phyloP scores from a whole-genome alignment of 2,329 filamentous ascomycete genomes.

The Celoporthe dispersa region DNA sequence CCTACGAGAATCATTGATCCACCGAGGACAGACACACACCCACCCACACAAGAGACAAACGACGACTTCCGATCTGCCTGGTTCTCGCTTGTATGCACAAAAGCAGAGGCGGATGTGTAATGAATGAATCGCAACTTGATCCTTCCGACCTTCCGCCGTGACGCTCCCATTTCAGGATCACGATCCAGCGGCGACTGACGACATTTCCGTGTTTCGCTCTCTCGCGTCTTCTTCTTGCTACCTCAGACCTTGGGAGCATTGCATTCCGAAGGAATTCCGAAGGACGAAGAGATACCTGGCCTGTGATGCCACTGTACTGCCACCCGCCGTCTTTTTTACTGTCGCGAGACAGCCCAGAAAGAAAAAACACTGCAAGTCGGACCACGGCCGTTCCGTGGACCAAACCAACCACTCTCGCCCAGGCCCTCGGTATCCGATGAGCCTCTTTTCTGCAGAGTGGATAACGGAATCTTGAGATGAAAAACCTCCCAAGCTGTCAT shows the following conservation, averaged over 20 bases:
- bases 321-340: too few species aligned
- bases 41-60: not conserved
- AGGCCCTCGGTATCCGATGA: not conserved
- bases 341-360: too few species aligned
- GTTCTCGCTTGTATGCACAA: not conserved
- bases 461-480: not conserved
- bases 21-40: not conserved
- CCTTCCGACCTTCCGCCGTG: not conserved
- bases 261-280: too few species aligned
- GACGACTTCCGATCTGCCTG: not conserved
- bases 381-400: not conserved
- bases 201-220: not conserved
- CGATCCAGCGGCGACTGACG: not conserved
- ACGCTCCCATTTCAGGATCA: not conserved
- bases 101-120: not conserved
- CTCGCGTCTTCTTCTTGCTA: too few species aligned
- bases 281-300: too few species aligned
- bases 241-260: too few species aligned
- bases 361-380: not conserved
- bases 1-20: not conserved
- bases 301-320: too few species aligned
- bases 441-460: not conserved
- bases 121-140: not conserved
- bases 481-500: not conserved
- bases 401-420: not conserved